Evolutionary conservation across 805 yeast species (phyloP).

Genomic region (Metschnikowia lachancei): DNA sequence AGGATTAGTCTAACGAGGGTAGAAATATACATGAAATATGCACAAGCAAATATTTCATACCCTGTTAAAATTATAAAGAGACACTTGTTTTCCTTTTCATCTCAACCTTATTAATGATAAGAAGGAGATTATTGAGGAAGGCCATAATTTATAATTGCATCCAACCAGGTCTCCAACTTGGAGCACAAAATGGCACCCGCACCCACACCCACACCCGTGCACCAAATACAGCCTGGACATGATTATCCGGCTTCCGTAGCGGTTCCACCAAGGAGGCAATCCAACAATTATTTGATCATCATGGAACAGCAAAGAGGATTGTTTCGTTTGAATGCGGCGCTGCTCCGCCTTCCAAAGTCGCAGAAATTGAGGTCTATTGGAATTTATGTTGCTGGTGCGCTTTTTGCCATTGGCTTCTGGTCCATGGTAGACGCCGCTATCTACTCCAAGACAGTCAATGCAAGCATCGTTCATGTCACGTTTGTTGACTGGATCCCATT

Average conservation of each 20-base stretch:
- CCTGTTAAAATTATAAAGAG: no score
- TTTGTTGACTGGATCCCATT: slow-evolving; percentile 96
- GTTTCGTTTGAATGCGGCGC: slow-evolving; percentile 56
- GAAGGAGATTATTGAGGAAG: no score
- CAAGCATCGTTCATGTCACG: slow-evolving; percentile 80
- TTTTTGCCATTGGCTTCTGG: slow-evolving; percentile 89
- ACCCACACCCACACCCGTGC: no score
- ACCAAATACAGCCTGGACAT: no score
- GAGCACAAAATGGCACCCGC: no score
- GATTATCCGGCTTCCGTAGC: background rate
- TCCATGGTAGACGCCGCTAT: slow-evolving; percentile 83
- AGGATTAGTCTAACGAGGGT: no score
- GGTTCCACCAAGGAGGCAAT: background rate
- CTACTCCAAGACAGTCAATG: slow-evolving; percentile 80
- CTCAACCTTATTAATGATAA: no score
- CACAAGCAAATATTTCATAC: no score
- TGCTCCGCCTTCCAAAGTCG: slow-evolving; percentile 66
- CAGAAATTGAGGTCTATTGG: slow-evolving; percentile 68
- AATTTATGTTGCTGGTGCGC: slow-evolving; percentile 71
- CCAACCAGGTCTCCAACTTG: no score
- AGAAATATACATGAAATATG: no score
- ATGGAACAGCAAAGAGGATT: slow-evolving; percentile 50
- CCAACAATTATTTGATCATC: background rate
- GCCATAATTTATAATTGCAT: no score
- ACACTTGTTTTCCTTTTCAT: no score